These are phyloP conservation scores for Cylindricascospora bacillispora DNA, from an alignment of 1,139 yeast species.

Conservation along the genomic window DNA sequence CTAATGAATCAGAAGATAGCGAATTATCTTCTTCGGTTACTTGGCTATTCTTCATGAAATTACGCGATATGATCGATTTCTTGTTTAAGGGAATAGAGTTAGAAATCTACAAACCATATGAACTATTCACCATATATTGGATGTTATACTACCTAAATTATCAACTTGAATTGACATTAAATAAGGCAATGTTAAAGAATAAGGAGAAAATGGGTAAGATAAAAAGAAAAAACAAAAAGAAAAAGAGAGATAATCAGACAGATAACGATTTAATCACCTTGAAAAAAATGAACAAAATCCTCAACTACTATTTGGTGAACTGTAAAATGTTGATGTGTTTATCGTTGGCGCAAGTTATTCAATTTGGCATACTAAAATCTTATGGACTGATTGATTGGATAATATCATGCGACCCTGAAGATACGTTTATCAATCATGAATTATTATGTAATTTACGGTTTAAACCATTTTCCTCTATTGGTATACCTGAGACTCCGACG, in stretches of 20 bases:
- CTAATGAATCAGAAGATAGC: conserved; percentile 15
- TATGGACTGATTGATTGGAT: conserved; percentile 26
- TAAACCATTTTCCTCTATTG: conserved; percentile 76
- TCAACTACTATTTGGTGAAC: too few relatives aligned
- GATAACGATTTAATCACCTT: too few relatives aligned
- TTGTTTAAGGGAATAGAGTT: conserved; percentile 64
- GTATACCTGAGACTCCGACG: conserved; percentile 56
- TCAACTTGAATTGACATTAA: conserved; percentile 36
- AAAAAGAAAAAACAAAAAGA: conserved; percentile 29
- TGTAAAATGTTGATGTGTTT: conserved; percentile 28
- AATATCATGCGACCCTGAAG: conserved; percentile 29
- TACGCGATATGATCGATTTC: conserved; percentile 60
- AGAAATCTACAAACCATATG: conserved; percentile 63
- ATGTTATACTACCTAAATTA: conserved; percentile 43
- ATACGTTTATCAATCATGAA: conserved; percentile 33
- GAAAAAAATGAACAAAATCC: too few relatives aligned
- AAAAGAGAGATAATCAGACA: conserved; percentile 24
- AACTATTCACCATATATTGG: conserved; percentile 58
- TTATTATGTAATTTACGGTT: conserved; percentile 53
- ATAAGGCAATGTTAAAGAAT: conserved; percentile 36
- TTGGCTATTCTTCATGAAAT: conserved; percentile 53
- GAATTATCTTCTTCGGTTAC: conserved; percentile 46
- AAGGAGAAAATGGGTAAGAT: conserved; percentile 30
- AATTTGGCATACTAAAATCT: conserved; percentile 30
- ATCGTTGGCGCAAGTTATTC: conserved; percentile 27